These are phyloP conservation scores for Malassezia cuniculi DNA, from an alignment of 1,284 basidiomycete genomes.

Conservation along the genomic window DNA sequence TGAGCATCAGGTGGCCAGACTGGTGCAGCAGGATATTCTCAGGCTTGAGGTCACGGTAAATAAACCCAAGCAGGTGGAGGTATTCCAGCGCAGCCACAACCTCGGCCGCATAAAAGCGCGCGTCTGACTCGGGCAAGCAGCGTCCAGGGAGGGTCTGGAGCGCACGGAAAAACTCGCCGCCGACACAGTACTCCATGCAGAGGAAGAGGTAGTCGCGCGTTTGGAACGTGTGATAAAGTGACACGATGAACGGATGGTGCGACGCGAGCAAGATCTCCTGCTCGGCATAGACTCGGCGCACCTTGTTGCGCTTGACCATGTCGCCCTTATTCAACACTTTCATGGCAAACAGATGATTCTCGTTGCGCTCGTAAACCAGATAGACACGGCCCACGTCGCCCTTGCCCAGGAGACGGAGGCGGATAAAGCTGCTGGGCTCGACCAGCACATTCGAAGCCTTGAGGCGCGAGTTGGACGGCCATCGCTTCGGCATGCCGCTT, in stretches of 20 bases:
- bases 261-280: slow-evolving; percentile 40
- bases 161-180: slow-evolving; percentile 96
- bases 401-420: slow-evolving; percentile 45
- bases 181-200: slow-evolving; percentile 71
- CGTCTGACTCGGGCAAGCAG: slow-evolving; percentile 85
- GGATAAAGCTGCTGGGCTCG: slow-evolving; percentile 35
- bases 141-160: slow-evolving; percentile 70
- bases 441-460: slow-evolving; percentile 57
- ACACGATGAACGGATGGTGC: slow-evolving; percentile 44
- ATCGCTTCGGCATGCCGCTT: too few species aligned
- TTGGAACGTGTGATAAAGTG: slow-evolving; percentile 45
- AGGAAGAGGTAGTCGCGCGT: slow-evolving; percentile 42
- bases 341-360: slow-evolving; percentile 39
- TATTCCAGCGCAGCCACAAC: slow-evolving; percentile 96
- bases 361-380: slow-evolving; percentile 37
- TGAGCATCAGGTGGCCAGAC: slow-evolving; percentile 97
- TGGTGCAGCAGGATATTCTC: slow-evolving; percentile 99
- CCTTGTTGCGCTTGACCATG: slow-evolving; percentile 45
- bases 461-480: too few species aligned
- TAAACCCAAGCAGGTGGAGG: slow-evolving; percentile 96
- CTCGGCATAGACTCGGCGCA: slow-evolving; percentile 43
- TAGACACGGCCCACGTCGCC: slow-evolving; percentile 45
- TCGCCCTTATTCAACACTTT: slow-evolving; percentile 44
- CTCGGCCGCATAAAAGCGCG: slow-evolving; percentile 95
- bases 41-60: slow-evolving; percentile 96